These are phyloP conservation scores for Ceratocystis eucalypticola DNA, from an alignment of 2,329 filamentous ascomycete species.

Conservation along the genomic window DNA sequence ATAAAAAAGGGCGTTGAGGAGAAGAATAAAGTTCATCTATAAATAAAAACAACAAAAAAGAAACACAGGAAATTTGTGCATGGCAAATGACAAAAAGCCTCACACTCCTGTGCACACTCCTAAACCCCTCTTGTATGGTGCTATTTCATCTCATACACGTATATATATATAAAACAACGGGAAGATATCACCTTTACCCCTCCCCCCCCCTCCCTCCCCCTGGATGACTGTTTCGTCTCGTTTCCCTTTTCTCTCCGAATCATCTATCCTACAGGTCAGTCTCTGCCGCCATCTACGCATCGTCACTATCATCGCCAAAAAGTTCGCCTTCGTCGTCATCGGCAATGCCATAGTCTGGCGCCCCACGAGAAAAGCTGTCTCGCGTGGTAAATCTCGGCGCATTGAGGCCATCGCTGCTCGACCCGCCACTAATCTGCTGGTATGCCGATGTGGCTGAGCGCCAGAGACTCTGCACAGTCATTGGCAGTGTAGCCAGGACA, in stretches of 20 bases:
- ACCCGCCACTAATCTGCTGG: conserved; percentile 36
- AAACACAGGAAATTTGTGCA: neutral
- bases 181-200: neutral
- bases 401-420: conserved; percentile 34
- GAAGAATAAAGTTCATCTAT: neutral
- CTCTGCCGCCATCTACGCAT: conserved; percentile 42
- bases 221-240: neutral
- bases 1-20: neutral
- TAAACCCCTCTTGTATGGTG: neutral
- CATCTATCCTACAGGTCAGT: neutral
- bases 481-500: conserved; percentile 48
- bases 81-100: neutral
- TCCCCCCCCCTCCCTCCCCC: too few relatives aligned
- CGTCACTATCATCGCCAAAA: conserved; percentile 83
- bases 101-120: too few relatives aligned
- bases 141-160: neutral
- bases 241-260: neutral
- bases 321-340: conserved; percentile 92
- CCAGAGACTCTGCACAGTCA: conserved; percentile 62
- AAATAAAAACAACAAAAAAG: neutral
- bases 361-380: conserved; percentile 73
- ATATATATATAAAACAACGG: neutral
- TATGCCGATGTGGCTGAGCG: conserved; percentile 43
- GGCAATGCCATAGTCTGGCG: conserved; percentile 76
- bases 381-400: conserved; percentile 70